These are phyloP conservation scores for Massarina eburnea DNA, from an alignment of 2,329 filamentous ascomycete genomes.

Conservation along the genomic window DNA sequence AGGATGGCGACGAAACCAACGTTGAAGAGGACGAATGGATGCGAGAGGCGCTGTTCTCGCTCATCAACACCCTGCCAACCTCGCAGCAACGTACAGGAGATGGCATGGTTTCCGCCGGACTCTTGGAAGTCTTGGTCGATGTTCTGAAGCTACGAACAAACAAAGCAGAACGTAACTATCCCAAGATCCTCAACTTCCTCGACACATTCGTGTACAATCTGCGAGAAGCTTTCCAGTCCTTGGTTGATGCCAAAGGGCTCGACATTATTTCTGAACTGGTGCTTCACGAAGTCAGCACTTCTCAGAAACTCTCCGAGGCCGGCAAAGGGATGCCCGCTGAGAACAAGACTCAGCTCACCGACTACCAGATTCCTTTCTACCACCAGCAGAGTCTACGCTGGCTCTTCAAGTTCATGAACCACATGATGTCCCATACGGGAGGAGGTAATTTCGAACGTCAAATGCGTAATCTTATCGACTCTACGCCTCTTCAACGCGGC, in stretches of 20 bases:
- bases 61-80: constrained; percentile 78
- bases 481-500: constrained; percentile 76
- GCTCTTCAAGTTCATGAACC: constrained; percentile 93
- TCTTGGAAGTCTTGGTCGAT: constrained; percentile 88
- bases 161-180: constrained; percentile 80
- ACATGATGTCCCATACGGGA: constrained; percentile 82
- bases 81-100: constrained; percentile 71
- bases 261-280: constrained; percentile 89
- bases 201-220: constrained; percentile 86
- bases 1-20: constrained; percentile 57
- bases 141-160: constrained; percentile 80
- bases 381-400: constrained; percentile 92
- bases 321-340: constrained; percentile 72
- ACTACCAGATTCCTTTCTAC: constrained; percentile 91
- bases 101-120: constrained; percentile 82
- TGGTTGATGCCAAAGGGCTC: constrained; percentile 80
- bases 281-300: constrained; percentile 72
- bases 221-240: constrained; percentile 78
- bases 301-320: constrained; percentile 65
- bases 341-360: constrained; percentile 78
- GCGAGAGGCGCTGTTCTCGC: constrained; percentile 84
- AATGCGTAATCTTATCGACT: constrained; percentile 91
- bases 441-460: constrained; percentile 85
- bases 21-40: constrained; percentile 81
- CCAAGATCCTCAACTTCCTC: constrained; percentile 81